Evolutionary conservation across 164 flowering plant genomes (phyloP).

Genomic region (Echeveria elegans): DNA sequence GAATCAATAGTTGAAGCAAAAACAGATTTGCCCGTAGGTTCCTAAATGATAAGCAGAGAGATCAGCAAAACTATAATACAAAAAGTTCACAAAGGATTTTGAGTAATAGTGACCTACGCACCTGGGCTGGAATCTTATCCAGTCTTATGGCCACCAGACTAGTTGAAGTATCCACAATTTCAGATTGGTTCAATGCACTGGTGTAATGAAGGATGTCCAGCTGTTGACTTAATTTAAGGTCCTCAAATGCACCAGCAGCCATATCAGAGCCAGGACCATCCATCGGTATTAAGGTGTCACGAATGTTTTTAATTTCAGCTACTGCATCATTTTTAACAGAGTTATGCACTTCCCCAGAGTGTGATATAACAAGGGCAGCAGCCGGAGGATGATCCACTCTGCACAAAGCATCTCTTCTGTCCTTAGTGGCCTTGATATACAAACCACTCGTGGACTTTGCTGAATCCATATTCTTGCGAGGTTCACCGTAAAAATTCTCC

Average conservation of each 20-base stretch:
- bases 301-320: background rate
- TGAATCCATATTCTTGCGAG: background rate
- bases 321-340: background rate
- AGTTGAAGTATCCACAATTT: background rate
- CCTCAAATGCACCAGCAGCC: background rate
- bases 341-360: background rate
- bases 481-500: background rate
- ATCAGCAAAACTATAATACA: background rate
- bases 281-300: background rate
- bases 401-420: background rate
- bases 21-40: constrained; percentile 6
- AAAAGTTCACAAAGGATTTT: no score
- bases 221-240: background rate
- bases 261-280: background rate
- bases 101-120: background rate
- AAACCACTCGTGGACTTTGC: background rate
- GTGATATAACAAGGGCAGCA: background rate
- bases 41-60: constrained; percentile 12
- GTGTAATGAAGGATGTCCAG: background rate
- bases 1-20: constrained; percentile 2
- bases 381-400: background rate
- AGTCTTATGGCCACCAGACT: background rate
- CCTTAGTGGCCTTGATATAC: background rate
- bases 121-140: background rate
- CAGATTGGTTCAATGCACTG: background rate